Base-by-base conservation (phyloP, 2,329 filamentous ascomycete genomes). In the Pseudocercospora cruenta region DNA sequence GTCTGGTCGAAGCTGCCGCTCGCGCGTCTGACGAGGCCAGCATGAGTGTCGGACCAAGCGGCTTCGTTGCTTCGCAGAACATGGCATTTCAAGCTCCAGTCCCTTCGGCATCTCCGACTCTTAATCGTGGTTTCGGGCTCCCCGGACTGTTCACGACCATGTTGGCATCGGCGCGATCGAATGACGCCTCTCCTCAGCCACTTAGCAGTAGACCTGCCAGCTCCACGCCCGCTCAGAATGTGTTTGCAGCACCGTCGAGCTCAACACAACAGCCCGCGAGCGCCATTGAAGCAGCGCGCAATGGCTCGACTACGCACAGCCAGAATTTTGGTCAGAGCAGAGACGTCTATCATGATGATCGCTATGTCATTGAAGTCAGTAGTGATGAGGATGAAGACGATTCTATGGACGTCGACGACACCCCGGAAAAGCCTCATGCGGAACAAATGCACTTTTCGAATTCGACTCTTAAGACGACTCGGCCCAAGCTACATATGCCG, bases 281-380 rank as follows among this genome's bases (percentile, higher is more conserved):
- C 22, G 55, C 55, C 33, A 26, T 19, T 36, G 55, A 58, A 19
- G 9, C 12, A 10, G 19, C 31, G 21, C 28, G 39, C 63, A 57
- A 60, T 31, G n/a, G n/a, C 26, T 53, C 53, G 22, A 72, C 76
- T 2, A 73, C 78, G 1, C 76, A 77, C 16, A 91, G 91, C 71
- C 87, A 89, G 58, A 85, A 87, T 3, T 89, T 90, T 72, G 86
- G 86, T 12, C 86, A 89, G 53, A 83, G 82, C 55, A 82, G 83
- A 24, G 70, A 76, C 54, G 70, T 75, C 24, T 74, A 74, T 58
- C 81, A 85, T 60, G 84, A 89, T 24, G 84, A 88, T 58, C 85
- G 85, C 2, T 86, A 96, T 60, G 86, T 97, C 45, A 96, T 97
- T 71, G 88, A 96, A 70, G 90, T 96, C 45, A 96, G 92, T 75